Evolutionary conservation across 2,329 filamentous ascomycete species (phyloP), one percentile per base, ranked within the genome.

Genomic region (Arthrinium phaeospermum): DNA sequence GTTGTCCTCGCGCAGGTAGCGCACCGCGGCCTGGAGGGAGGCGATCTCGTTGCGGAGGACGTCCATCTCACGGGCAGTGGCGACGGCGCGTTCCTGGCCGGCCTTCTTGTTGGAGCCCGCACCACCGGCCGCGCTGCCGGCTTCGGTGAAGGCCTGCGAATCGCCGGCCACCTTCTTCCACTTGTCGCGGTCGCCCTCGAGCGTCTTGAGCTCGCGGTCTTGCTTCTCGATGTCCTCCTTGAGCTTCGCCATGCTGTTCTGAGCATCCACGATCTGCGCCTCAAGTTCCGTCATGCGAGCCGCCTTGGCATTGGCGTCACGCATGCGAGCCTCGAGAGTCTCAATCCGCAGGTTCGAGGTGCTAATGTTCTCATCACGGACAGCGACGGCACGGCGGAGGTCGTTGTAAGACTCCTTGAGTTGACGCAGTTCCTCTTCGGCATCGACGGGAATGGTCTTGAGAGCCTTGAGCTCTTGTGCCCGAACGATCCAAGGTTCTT

Each of bases 271-370:
- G 34, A 93, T 85, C 76, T 87, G 84, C 46, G 83, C 83, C 80
- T 94, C 92, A 16, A 94, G 86, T 71, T 91, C 90, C 27, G 86
- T 85, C 75, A 94, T 93, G 70, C 88, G 88, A 69, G 91, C 90
- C 19, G 93, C 90, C 82, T 96, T 95, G 80, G 93, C 91, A 75
- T 91, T 91, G 7, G 94, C 93, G 79, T 97, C 95, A 72, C 92
- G 91, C 91, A 96, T 95, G 72, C 94, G 89, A 10, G 94, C 93
- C 81, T 97, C 94, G 49, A 98, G 90, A 53, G 96, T 94, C 82
- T 98, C 96, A 76, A 98, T 97, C 82, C 96, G 95, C 76, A 98
- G 92, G n/a, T 92, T 90, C 34, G 94, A 89, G 72, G 97, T 96
- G 81, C 97, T 95, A 70, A 97, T 90, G 47, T 92, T 91, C 80